Evolutionary conservation across 306 rosid species (phyloP).

Genomic region (Casuarina glauca): DNA sequence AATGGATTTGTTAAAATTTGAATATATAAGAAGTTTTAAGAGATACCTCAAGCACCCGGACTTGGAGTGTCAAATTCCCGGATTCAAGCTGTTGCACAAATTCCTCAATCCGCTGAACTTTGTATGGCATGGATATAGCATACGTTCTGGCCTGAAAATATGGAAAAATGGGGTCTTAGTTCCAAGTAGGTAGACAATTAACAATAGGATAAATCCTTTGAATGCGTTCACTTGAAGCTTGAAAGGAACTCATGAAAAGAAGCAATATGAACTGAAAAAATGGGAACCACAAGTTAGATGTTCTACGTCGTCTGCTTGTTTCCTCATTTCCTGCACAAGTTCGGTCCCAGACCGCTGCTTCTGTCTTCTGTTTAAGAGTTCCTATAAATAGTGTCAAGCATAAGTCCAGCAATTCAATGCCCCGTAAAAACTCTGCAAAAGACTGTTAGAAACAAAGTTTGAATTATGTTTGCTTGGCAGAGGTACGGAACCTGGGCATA

Average conservation of each 20-base stretch:
- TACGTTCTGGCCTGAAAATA: constrained; percentile 67
- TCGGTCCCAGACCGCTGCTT: constrained; percentile 57
- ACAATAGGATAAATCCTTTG: neutral
- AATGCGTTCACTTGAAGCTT: neutral
- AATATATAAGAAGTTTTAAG: neutral
- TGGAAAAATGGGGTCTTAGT: neutral
- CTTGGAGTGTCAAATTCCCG: constrained; percentile 87
- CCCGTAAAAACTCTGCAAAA: neutral
- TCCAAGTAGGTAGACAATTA: neutral
- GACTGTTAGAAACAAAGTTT: neutral
- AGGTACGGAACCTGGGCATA: constrained; percentile 77
- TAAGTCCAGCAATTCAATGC: constrained; percentile 9
- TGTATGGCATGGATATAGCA: constrained; percentile 93
- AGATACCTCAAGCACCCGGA: constrained; percentile 86
- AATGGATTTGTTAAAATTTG: neutral
- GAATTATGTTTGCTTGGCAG: neutral
- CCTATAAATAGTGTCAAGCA: constrained; percentile 43
- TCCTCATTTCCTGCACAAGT: constrained; percentile 75
- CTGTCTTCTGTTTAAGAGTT: constrained; percentile 77
- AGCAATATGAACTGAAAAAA: constrained; percentile 20
- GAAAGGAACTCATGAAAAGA: neutral
- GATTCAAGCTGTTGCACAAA: constrained; percentile 80
- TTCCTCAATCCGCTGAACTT: constrained; percentile 88
- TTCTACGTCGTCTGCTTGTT: constrained; percentile 82
- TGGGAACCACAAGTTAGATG: constrained; percentile 16